Evolutionary conservation across 163 green algal species (phyloP).

Genomic region (Coccomyxa subellipsoidea): DNA sequence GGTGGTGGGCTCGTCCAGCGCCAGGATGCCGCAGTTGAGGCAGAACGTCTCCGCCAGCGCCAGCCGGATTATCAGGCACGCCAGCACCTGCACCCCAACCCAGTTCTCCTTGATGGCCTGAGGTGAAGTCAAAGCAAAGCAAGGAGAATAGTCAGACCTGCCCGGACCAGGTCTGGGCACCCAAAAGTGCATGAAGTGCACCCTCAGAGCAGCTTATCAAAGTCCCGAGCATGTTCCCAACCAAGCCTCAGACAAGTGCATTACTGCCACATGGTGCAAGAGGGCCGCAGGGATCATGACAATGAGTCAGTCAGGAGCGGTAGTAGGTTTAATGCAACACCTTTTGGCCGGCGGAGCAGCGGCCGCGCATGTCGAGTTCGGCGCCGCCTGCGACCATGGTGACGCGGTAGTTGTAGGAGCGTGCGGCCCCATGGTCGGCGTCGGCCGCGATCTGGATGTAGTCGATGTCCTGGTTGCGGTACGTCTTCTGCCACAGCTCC

Average conservation of each 20-base stretch:
- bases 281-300: no score
- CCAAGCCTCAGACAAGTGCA: no score
- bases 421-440: constrained; percentile 57
- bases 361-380: constrained; percentile 97
- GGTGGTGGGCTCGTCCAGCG: constrained; percentile 97
- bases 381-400: constrained; percentile 84
- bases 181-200: no score
- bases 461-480: constrained; percentile 83
- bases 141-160: no score
- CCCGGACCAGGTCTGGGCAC: no score
- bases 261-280: no score
- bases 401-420: constrained; percentile 96
- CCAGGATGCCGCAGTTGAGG: constrained; percentile 96
- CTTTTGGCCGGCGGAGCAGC: constrained; percentile 96
- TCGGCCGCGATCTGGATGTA: constrained; percentile 84
- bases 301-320: no score
- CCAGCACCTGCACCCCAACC: constrained; percentile 75
- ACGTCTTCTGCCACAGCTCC: constrained; percentile 99
- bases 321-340: no score
- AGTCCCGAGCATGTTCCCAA: no score
- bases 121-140: no score
- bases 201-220: no score
- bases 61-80: constrained; percentile 96
- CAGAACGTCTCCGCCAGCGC: constrained; percentile 98
- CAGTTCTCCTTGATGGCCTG: neutral